Evolutionary conservation across 2,329 filamentous ascomycete species (phyloP), one percentile per base, ranked within the genome.

Genomic region (Nothophaeocryptopus gaeumannii): DNA sequence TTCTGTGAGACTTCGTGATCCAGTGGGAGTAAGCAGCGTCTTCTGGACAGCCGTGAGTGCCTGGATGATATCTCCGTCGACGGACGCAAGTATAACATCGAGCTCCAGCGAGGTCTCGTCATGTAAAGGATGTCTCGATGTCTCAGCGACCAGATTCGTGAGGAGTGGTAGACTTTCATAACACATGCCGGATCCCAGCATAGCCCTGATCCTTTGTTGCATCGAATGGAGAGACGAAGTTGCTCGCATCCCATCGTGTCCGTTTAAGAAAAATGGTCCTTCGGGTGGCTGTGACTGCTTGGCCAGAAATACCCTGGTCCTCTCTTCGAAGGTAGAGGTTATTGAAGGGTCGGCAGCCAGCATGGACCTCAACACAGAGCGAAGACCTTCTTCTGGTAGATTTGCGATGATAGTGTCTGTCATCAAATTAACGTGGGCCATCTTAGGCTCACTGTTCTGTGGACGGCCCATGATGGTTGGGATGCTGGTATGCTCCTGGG

Each of bases 381-480:
- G 46, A 8, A 58, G 32, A 34, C 48, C 52, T 13, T 53, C 49
- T 39, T 48, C 42, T 1, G 55, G 50, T 10, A 58, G 13, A 31
- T 50, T 51, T 33, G 52, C 53, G 20, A 55, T 48, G 32, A 58
- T 48, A 8, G 55, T 55, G 16, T 58, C 55, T 11, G 47, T 44
- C 55, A 58, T 58, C 39, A 58, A 40, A 30, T 58, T 58, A 43
- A 58, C 55, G 36, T 58, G 55, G 11, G 55, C 52, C 52, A 55
- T 55, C 20, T 55, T 57, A 34, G 40, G 41, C 11, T 47, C 43
- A 7, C 13, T 13, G 11, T 45, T n/a, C 14, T 36, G 36, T 39
- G 35, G 9, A 2, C 30, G 31, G 35, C 44, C 37, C 44, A 39
- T 47, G 20, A n/a, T 15, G 3, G 36, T 15, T 26, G 20, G 20